phyloP scores from a whole-genome alignment of 148 eudicot species.

The Vaccinium macrocarpon region DNA sequence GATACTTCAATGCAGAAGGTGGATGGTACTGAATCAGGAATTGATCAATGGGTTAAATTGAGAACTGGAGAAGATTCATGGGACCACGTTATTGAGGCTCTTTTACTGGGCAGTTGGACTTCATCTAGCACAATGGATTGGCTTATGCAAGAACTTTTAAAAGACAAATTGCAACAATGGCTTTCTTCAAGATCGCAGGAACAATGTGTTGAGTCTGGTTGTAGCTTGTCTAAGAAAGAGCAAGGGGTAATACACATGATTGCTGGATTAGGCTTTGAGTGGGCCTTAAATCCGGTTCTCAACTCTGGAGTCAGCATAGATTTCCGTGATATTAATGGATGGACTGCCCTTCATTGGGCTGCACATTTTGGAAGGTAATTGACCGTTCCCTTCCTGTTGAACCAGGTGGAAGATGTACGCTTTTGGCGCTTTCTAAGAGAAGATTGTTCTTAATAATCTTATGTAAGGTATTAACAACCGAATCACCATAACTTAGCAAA shows the following conservation, averaged over 20 bases:
- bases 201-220: slow-evolving; percentile 24
- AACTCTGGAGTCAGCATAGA: slow-evolving; percentile 72
- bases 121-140: slow-evolving; percentile 53
- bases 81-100: slow-evolving; percentile 59
- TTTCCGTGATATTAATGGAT: slow-evolving; percentile 89
- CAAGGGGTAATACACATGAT: slow-evolving; percentile 93
- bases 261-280: slow-evolving; percentile 84
- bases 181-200: slow-evolving; percentile 45
- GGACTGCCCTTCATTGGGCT: slow-evolving; percentile 99
- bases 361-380: slow-evolving; percentile 89
- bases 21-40: slow-evolving; percentile 34
- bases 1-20: slow-evolving; percentile 34
- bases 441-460: not conserved
- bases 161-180: slow-evolving; percentile 81
- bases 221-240: slow-evolving; percentile 74
- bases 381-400: not conserved
- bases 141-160: slow-evolving; percentile 79
- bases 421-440: not conserved
- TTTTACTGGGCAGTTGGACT: slow-evolving; percentile 56
- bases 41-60: slow-evolving; percentile 28
- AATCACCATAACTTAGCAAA: not conserved
- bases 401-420: not conserved
- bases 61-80: slow-evolving; percentile 53
- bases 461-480: not conserved
- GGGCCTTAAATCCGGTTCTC: slow-evolving; percentile 83